phyloP scores from a whole-genome alignment of 768 basidiomycete species.

The Psilocybe azurescens region DNA sequence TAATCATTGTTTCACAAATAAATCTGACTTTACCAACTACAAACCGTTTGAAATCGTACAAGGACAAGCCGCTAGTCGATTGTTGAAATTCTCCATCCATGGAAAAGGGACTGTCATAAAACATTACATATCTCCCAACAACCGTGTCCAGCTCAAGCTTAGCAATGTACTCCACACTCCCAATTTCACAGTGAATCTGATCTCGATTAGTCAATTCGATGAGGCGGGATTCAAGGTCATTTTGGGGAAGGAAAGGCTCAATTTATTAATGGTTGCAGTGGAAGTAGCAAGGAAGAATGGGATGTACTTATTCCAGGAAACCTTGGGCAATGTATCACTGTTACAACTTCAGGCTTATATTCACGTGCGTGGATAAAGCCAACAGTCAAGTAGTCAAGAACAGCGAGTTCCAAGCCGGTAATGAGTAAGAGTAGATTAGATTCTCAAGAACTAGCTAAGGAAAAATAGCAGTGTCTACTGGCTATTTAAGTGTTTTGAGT shows the following conservation, averaged over 20 bases:
- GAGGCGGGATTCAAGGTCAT: constrained; percentile 13
- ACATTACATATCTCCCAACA: constrained; percentile 5
- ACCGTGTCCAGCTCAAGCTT: constrained; percentile 19
- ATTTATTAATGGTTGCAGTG: neutral
- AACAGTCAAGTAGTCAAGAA: too few species aligned
- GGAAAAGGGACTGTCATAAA: constrained; percentile 27
- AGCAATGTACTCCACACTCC: constrained; percentile 30
- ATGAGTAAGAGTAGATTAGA: too few species aligned
- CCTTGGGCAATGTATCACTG: neutral
- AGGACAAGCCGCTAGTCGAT: too few species aligned
- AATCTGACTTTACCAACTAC: constrained; percentile 15
- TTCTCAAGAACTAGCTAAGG: too few species aligned
- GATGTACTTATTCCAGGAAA: constrained; percentile 25
- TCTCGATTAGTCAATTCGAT: constrained; percentile 27
- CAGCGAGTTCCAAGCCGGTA: too few species aligned
- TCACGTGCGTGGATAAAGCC: too few species aligned
- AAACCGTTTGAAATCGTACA: too few species aligned
- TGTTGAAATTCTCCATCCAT: constrained; percentile 18
- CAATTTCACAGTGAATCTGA: constrained; percentile 29
- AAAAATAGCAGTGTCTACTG: too few species aligned
- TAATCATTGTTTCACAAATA: constrained; percentile 28
- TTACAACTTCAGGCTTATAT: neutral
- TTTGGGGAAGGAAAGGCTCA: constrained; percentile 12
- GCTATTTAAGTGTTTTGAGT: too few species aligned
- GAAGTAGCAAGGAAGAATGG: neutral